These are phyloP conservation scores for Suhomyces maxii DNA, from an alignment of 1,139 yeast species.

Conservation along the genomic window DNA sequence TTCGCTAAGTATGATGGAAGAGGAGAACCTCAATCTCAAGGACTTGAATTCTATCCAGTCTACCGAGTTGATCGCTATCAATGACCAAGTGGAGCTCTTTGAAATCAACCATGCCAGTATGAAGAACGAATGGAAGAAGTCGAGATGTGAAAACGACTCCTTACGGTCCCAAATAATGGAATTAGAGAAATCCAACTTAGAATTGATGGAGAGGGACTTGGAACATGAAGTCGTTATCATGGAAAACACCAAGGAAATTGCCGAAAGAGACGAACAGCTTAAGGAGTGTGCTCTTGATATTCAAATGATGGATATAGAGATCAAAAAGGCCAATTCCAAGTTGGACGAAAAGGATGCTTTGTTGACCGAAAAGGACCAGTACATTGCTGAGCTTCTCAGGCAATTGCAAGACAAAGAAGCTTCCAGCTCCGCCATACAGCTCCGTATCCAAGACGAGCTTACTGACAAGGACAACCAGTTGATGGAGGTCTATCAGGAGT, in stretches of 20 bases:
- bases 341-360: slow-evolving; percentile 9
- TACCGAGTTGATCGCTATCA: slow-evolving; percentile 11
- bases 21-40: slow-evolving; percentile 12
- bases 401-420: background rate
- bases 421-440: background rate
- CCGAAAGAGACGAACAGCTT: slow-evolving; percentile 9
- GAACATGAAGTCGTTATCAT: slow-evolving; percentile 15
- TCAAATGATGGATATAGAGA: slow-evolving; percentile 2
- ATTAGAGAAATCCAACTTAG: slow-evolving; percentile 8
- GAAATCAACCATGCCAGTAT: slow-evolving; percentile 13
- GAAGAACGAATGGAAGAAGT: slow-evolving; percentile 8
- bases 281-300: slow-evolving; percentile 5
- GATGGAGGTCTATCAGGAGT: slow-evolving; percentile 1
- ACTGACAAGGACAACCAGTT: background rate
- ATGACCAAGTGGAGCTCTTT: slow-evolving; percentile 12
- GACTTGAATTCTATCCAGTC: slow-evolving; percentile 12
- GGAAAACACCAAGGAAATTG: slow-evolving; percentile 13
- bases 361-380: slow-evolving; percentile 5
- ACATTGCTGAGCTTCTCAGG: background rate
- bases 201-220: slow-evolving; percentile 11
- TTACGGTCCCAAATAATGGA: slow-evolving; percentile 5
- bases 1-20: slow-evolving; percentile 8
- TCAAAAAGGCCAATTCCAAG: slow-evolving; percentile 10
- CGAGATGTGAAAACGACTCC: slow-evolving; percentile 4
- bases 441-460: background rate